A percentile compares a stretch with the other conserved stretches of the same genome.
These are phyloP conservation scores for Pichia occidentalis DNA, from an alignment of 805 yeast species.

Conservation along the genomic window DNA sequence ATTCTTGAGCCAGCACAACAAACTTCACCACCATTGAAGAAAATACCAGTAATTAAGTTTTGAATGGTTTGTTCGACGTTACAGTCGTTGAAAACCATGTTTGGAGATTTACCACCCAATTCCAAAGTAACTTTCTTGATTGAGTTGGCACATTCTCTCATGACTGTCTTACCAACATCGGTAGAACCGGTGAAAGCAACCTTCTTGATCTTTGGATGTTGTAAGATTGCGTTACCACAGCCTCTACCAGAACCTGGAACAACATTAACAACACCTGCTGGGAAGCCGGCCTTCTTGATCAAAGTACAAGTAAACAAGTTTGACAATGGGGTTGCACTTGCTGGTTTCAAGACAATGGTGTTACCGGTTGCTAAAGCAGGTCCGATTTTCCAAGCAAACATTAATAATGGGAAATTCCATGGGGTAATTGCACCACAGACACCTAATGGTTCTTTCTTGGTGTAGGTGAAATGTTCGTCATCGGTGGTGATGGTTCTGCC, in stretches of 20 bases:
- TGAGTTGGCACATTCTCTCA: constrained; percentile 63
- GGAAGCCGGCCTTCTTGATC: constrained; percentile 62
- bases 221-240: constrained; percentile 65
- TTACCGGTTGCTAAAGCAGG: constrained; percentile 77
- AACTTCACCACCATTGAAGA: constrained; percentile 76
- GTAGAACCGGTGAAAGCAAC: constrained; percentile 82
- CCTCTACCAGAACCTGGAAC: constrained; percentile 70
- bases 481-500: constrained; percentile 65
- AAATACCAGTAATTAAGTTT: constrained; percentile 59
- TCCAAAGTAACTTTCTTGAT: constrained; percentile 77
- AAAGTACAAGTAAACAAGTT: constrained; percentile 59
- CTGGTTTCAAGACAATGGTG: constrained; percentile 66
- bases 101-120: constrained; percentile 80
- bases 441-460: constrained; percentile 70
- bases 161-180: constrained; percentile 63
- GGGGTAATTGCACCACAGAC: constrained; percentile 81
- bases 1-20: constrained; percentile 81
- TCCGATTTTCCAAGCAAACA: constrained; percentile 75
- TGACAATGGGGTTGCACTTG: constrained; percentile 71
- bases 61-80: constrained; percentile 43
- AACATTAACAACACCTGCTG: constrained; percentile 69
- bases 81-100: constrained; percentile 67
- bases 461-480: constrained; percentile 53
- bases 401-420: constrained; percentile 79
- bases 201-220: constrained; percentile 65